These are phyloP conservation scores for Fusarium sp. DNA, from an alignment of 2,329 filamentous ascomycete genomes.

Conservation along the genomic window DNA sequence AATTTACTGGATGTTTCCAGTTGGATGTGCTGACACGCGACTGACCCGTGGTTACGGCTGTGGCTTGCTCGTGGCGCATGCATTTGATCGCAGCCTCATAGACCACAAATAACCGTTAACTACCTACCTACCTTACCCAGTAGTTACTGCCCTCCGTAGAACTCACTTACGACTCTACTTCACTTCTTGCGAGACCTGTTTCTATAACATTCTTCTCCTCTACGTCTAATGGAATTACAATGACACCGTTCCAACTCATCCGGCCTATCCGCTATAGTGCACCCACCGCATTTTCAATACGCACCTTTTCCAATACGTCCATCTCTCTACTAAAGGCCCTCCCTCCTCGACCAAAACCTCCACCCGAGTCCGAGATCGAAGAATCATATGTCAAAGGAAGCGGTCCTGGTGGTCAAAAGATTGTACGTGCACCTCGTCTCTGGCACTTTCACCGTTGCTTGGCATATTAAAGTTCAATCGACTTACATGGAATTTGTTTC, in stretches of 20 bases:
- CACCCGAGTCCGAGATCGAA: slow-evolving; percentile 82
- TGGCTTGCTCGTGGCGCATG: slow-evolving; percentile 32
- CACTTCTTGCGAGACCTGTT: neutral
- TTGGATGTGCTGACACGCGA: neutral
- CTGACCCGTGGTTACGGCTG: slow-evolving; percentile 10
- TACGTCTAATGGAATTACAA: neutral
- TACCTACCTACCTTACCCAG: no score
- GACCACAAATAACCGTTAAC: slow-evolving; percentile 1
- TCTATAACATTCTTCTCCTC: neutral
- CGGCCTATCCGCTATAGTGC: slow-evolving; percentile 10
- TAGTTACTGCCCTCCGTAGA: no score
- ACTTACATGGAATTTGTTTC: slow-evolving; percentile 6
- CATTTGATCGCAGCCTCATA: slow-evolving; percentile 15
- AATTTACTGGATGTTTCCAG: slow-evolving; percentile 14
- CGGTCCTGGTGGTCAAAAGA: slow-evolving; percentile 95
- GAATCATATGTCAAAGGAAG: slow-evolving; percentile 90
- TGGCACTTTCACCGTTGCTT: neutral
- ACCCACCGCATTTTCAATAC: slow-evolving; percentile 11
- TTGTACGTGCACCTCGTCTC: slow-evolving; percentile 61
- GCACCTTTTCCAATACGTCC: slow-evolving; percentile 49
- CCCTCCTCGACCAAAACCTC: slow-evolving; percentile 78
- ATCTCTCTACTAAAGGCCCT: slow-evolving; percentile 62
- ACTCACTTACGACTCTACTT: slow-evolving; percentile 6
- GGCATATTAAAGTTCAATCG: no score
- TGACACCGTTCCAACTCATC: slow-evolving; percentile 14